Evolutionary conservation across 495 filamentous ascomycete genomes (phyloP).

Genomic region (Cairneyella variabilis): DNA sequence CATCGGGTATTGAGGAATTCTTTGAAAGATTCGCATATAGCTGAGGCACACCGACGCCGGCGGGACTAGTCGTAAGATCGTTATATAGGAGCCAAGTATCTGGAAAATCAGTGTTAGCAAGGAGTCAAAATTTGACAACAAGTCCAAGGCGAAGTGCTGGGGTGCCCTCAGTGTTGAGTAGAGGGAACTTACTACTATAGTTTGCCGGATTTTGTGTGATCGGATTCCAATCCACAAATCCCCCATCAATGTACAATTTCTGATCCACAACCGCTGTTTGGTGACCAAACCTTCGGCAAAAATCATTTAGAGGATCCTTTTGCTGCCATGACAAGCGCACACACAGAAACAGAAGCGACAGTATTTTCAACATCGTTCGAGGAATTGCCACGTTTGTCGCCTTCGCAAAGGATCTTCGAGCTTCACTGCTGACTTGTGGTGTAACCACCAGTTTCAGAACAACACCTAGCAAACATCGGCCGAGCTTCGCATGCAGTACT

Average conservation of each 20-base stretch:
- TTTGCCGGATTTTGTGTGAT: slow-evolving; percentile 41
- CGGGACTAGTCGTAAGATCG: slow-evolving; percentile 38
- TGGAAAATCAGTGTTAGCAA: background rate
- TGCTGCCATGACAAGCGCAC: slow-evolving; percentile 8
- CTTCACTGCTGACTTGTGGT: background rate
- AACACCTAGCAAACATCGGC: background rate
- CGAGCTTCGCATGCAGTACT: background rate
- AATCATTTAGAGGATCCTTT: slow-evolving; percentile 41
- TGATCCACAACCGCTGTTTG: slow-evolving; percentile 47
- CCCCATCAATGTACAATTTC: slow-evolving; percentile 53
- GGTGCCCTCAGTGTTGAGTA: no score
- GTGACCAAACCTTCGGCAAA: slow-evolving; percentile 48
- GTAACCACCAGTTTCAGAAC: background rate
- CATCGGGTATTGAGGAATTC: slow-evolving; percentile 39
- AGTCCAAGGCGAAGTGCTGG: no score
- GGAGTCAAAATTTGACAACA: no score
- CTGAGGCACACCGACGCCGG: slow-evolving; percentile 40
- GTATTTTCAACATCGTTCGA: background rate
- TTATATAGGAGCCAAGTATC: slow-evolving; percentile 21
- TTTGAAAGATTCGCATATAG: slow-evolving; percentile 49
- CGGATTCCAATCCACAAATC: slow-evolving; percentile 42
- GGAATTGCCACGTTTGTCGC: background rate
- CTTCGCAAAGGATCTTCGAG: no score
- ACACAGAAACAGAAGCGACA: slow-evolving; percentile 7
- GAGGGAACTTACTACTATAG: slow-evolving; percentile 44